Percentiles rank a stretch among this genome's conserved stretches.
These are phyloP conservation scores for Dothistroma pini DNA, from an alignment of 2,329 filamentous ascomycete species.

Conservation along the genomic window DNA sequence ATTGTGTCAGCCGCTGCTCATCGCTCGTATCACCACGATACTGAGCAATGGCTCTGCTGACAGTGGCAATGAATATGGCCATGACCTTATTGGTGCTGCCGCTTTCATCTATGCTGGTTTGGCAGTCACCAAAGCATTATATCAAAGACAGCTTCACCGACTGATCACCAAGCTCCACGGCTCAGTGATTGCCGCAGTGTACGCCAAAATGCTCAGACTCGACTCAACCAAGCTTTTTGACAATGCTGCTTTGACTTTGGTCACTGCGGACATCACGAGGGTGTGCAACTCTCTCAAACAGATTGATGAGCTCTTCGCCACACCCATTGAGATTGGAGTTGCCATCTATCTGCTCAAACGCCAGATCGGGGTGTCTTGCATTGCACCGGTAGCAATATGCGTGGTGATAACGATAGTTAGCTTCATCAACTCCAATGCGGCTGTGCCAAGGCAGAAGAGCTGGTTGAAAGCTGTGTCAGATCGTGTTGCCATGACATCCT, in stretches of 20 bases:
- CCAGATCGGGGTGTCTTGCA: slow-evolving; percentile 20
- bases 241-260: slow-evolving; percentile 18
- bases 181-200: slow-evolving; percentile 17
- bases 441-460: slow-evolving; percentile 18
- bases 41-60: slow-evolving; percentile 10
- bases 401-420: slow-evolving; percentile 13
- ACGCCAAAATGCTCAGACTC: slow-evolving; percentile 13
- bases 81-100: slow-evolving; percentile 18
- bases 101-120: slow-evolving; percentile 18
- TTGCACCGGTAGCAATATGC: slow-evolving; percentile 19
- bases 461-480: slow-evolving; percentile 18
- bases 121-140: slow-evolving; percentile 17
- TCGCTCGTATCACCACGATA: slow-evolving; percentile 13
- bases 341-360: slow-evolving; percentile 20
- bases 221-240: slow-evolving; percentile 15
- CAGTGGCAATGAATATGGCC: slow-evolving; percentile 8
- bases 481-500: slow-evolving; percentile 19
- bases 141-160: slow-evolving; percentile 18
- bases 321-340: slow-evolving; percentile 24
- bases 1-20: slow-evolving; percentile 19
- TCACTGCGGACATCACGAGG: slow-evolving; percentile 22
- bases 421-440: slow-evolving; percentile 16
- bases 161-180: slow-evolving; percentile 23
- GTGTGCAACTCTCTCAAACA: slow-evolving; percentile 15
- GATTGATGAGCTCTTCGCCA: slow-evolving; percentile 20